Conservation (phyloP, 78 protist genomes). For the Paratrimastix pyriformis region DNA sequence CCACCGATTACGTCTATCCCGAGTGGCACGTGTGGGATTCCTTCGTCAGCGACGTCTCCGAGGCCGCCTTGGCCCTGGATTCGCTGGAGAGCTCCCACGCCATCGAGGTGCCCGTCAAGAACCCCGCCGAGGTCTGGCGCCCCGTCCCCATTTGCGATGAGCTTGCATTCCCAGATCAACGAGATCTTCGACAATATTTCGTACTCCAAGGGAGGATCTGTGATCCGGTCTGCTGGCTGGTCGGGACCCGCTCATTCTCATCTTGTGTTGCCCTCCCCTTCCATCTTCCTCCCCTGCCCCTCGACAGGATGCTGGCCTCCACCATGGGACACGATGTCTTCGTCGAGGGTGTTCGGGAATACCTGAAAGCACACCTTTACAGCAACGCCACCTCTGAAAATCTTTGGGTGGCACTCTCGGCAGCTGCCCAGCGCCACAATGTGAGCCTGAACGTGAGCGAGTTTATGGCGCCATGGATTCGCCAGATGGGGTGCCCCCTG, state of each 20-base stretch:
- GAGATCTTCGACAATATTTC: constrained; percentile 19
- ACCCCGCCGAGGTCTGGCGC: not conserved
- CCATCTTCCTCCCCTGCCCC: too few relatives aligned
- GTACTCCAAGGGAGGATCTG: constrained; percentile 16
- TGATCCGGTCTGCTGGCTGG: too few relatives aligned
- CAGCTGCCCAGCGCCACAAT: too few relatives aligned
- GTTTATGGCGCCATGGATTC: too few relatives aligned
- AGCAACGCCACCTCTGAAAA: too few relatives aligned
- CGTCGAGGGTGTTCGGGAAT: not conserved
- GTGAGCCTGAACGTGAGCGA: too few relatives aligned
- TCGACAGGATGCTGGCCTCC: not conserved
- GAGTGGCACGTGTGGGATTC: constrained; percentile 64
- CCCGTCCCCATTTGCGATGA: not conserved
- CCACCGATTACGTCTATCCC: constrained; percentile 56
- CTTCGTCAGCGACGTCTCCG: constrained; percentile 24
- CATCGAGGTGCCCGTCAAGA: not conserved
- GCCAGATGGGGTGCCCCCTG: too few relatives aligned
- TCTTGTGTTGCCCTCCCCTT: too few relatives aligned
- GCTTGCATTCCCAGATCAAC: not conserved
- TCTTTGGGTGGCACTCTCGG: too few relatives aligned
- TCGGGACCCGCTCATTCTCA: too few relatives aligned
- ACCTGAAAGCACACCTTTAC: not conserved
- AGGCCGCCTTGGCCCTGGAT: constrained; percentile 61
- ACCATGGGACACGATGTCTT: constrained; percentile 6
- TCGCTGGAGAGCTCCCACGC: constrained; percentile 47